Conservation (phyloP, 352 stramenopile species). For the Phytophthora agathidicida region DNA sequence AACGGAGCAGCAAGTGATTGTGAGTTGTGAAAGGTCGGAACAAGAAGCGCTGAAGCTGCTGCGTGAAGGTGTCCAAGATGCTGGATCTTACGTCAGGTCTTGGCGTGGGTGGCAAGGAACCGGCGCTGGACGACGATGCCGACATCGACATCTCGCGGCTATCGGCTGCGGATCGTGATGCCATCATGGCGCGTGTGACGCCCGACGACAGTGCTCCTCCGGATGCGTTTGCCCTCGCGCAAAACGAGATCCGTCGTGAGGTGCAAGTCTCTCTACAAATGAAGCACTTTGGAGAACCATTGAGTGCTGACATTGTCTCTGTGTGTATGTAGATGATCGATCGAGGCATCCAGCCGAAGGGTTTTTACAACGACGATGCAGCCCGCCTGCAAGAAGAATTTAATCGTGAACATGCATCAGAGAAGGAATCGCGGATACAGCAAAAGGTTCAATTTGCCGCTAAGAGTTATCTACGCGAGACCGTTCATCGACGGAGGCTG, state of each 20-base stretch:
- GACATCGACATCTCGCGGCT: conserved; percentile 72
- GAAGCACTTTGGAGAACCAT: neutral
- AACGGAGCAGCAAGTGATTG: no score
- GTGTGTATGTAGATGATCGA: conserved; percentile 69
- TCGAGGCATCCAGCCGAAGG: conserved; percentile 83
- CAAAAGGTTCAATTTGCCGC: conserved; percentile 76
- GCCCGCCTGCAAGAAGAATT: conserved; percentile 82
- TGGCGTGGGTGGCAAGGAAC: conserved; percentile 46
- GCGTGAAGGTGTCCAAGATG: conserved; percentile 24
- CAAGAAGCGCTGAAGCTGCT: no score
- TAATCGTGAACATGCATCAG: conserved; percentile 69
- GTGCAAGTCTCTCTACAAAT: conserved; percentile 19
- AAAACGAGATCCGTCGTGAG: conserved; percentile 86
- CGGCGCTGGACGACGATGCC: conserved; percentile 63
- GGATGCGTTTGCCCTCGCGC: conserved; percentile 73
- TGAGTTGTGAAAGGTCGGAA: conserved; percentile 31
- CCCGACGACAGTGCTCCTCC: conserved; percentile 69
- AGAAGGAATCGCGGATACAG: conserved; percentile 66
- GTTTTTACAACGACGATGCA: conserved; percentile 87
- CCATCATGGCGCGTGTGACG: conserved; percentile 71
- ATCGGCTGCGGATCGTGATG: conserved; percentile 62
- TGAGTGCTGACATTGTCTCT: neutral
- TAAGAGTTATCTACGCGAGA: conserved; percentile 78
- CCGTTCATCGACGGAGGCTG: conserved; percentile 68
- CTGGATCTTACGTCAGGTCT: conserved; percentile 46